These are phyloP conservation scores for Trichoderma virens DNA, from an alignment of 495 filamentous ascomycete genomes.

Conservation along the genomic window DNA sequence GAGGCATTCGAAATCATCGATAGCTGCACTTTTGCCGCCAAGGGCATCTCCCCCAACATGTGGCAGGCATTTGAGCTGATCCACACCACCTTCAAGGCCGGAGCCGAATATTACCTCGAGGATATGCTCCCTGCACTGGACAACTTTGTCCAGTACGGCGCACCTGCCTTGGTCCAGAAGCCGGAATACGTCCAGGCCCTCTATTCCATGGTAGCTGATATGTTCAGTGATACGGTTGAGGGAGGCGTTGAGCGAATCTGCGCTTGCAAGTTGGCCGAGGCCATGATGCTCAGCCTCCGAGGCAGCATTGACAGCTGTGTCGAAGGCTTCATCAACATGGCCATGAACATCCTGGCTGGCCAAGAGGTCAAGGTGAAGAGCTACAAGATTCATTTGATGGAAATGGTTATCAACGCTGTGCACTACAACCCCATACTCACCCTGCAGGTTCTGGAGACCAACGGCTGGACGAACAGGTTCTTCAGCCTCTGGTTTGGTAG, in stretches of 20 bases:
- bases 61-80: conserved; percentile 97
- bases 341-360: conserved; percentile 70
- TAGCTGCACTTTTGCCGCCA: conserved; percentile 97
- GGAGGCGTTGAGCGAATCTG: conserved; percentile 94
- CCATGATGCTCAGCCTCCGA: conserved; percentile 90
- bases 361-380: conserved; percentile 73
- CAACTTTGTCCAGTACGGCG: conserved; percentile 91
- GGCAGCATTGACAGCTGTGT: conserved; percentile 84
- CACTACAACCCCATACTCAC: conserved; percentile 88
- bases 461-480: conserved; percentile 98
- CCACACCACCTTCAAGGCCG: conserved; percentile 92
- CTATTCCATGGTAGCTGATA: conserved; percentile 70
- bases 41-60: conserved; percentile 91
- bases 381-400: conserved; percentile 92
- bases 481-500: conserved; percentile 96
- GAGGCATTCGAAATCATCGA: conserved; percentile 99
- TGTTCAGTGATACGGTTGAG: conserved; percentile 72
- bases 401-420: conserved; percentile 97
- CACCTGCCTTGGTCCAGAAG: conserved; percentile 67
- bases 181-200: conserved; percentile 81
- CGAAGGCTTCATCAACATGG: conserved; percentile 77
- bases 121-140: conserved; percentile 97
- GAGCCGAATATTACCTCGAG: conserved; percentile 94
- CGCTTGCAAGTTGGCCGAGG: conserved; percentile 97
- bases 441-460: conserved; percentile 78